Conservation (phyloP, 225 moss, liverwort and hornwort species). For the Lunularia cruciata region DNA sequence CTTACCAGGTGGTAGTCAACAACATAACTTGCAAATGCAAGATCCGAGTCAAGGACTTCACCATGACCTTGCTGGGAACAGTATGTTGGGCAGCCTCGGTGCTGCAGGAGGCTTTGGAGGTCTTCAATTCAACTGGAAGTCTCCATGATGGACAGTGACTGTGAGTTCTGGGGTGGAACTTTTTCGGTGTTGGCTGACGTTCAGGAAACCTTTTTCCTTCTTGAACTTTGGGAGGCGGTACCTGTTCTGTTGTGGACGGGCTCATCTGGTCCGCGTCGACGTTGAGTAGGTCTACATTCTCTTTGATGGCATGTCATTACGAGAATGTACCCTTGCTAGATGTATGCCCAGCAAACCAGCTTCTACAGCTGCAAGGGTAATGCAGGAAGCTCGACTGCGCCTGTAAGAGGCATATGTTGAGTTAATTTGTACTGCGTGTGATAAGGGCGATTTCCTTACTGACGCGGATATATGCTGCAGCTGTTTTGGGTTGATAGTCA, state of each 20-base stretch:
- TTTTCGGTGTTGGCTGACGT: slow-evolving; percentile 7
- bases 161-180: slow-evolving; percentile 5
- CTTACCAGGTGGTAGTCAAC: slow-evolving; percentile 68
- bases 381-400: slow-evolving; percentile 28
- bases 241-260: slow-evolving; percentile 12
- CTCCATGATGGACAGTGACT: slow-evolving; percentile 30
- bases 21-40: slow-evolving; percentile 68
- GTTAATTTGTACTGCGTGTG: slow-evolving; percentile 14
- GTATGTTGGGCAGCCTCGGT: slow-evolving; percentile 71
- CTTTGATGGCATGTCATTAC: slow-evolving; percentile 12
- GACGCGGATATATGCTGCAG: slow-evolving; percentile 21
- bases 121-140: slow-evolving; percentile 72
- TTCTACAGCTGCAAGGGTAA: slow-evolving; percentile 14
- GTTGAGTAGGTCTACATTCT: slow-evolving; percentile 20
- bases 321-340: slow-evolving; percentile 17
- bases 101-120: slow-evolving; percentile 79
- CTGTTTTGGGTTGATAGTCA: slow-evolving; percentile 16
- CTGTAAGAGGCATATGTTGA: slow-evolving; percentile 32
- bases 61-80: slow-evolving; percentile 79
- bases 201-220: slow-evolving; percentile 26
- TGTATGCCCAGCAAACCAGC: not conserved
- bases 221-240: slow-evolving; percentile 22
- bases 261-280: slow-evolving; percentile 1
- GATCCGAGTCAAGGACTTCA: slow-evolving; percentile 60
- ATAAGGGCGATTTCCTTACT: slow-evolving; percentile 23